These are phyloP conservation scores for Ophiocordyceps sinensis DNA, from an alignment of 2,329 filamentous ascomycete species.

Conservation along the genomic window DNA sequence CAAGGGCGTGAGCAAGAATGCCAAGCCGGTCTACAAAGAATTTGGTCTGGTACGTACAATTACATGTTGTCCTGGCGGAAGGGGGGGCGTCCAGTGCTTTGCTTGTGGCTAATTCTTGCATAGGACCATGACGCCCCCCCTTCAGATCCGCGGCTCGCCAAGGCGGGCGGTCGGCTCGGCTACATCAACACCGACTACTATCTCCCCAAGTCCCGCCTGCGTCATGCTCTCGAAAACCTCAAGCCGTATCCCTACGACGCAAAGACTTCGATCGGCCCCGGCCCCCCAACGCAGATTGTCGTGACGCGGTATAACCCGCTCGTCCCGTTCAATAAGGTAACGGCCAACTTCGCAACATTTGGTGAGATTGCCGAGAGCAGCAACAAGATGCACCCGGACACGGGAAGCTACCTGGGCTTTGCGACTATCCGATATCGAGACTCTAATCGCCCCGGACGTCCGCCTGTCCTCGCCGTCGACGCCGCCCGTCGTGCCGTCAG, in stretches of 20 bases:
- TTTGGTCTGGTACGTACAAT: slow-evolving; percentile 51
- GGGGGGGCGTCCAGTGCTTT: slow-evolving; percentile 40
- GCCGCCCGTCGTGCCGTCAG: slow-evolving; percentile 71
- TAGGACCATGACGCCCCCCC: slow-evolving; percentile 69
- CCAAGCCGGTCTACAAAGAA: slow-evolving; percentile 47
- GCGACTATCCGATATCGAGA: slow-evolving; percentile 86
- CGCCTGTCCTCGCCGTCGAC: slow-evolving; percentile 52
- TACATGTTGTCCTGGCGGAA: slow-evolving; percentile 22
- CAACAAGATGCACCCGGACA: slow-evolving; percentile 90
- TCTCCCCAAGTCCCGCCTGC: slow-evolving; percentile 56
- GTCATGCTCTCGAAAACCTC: slow-evolving; percentile 62
- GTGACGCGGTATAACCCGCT: slow-evolving; percentile 95
- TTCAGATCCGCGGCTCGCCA: slow-evolving; percentile 67
- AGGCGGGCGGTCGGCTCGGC: slow-evolving; percentile 44
- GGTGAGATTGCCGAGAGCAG: slow-evolving; percentile 82
- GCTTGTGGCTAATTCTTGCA: slow-evolving; percentile 44
- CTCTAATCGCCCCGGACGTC: slow-evolving; percentile 29
- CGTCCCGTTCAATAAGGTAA: slow-evolving; percentile 63
- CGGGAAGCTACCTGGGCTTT: slow-evolving; percentile 85
- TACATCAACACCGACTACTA: slow-evolving; percentile 59
- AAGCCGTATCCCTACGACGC: slow-evolving; percentile 72
- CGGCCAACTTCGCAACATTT: slow-evolving; percentile 62
- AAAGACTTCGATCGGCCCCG: slow-evolving; percentile 72
- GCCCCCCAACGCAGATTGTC: slow-evolving; percentile 79
- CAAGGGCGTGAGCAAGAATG: slow-evolving; percentile 37